phyloP scores from a whole-genome alignment of 257 asterid genomes.

The Phtheirospermum japonicum region DNA sequence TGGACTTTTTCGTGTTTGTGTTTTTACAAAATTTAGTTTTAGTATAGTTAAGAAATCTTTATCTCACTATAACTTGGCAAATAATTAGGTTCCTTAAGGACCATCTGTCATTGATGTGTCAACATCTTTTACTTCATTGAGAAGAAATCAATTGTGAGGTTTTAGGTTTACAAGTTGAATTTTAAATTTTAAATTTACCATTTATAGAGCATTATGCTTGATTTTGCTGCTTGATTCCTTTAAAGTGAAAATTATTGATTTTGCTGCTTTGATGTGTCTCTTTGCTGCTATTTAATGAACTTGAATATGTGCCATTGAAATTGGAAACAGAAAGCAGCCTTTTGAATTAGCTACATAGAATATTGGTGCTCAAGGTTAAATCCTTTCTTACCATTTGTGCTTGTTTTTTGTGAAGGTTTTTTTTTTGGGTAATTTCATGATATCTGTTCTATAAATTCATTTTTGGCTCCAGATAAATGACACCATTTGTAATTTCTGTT shows the following conservation, averaged over 20 bases:
- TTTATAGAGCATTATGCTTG: conserved; percentile 1
- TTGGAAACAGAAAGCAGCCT: background rate
- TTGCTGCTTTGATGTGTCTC: background rate
- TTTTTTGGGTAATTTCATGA: background rate
- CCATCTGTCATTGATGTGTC: background rate
- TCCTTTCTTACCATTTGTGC: background rate
- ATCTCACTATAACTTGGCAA: too few relatives aligned
- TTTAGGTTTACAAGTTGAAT: background rate
- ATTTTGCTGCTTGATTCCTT: conserved; percentile 8
- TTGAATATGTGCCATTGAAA: background rate
- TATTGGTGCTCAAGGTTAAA: background rate
- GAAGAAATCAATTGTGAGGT: too few relatives aligned
- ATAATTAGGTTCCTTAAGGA: too few relatives aligned
- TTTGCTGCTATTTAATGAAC: conserved; percentile 2
- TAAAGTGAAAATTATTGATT: background rate
- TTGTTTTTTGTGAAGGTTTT: too few relatives aligned
- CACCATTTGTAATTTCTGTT: conserved; percentile 12
- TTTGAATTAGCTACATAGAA: background rate
- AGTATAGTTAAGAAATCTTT: background rate
- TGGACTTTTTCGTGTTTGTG: background rate
- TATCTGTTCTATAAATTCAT: background rate
- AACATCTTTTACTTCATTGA: background rate
- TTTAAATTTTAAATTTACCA: conserved; percentile 1
- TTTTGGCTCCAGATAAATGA: background rate
- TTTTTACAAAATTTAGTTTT: background rate